Evolutionary conservation across 805 yeast genomes (phyloP), one percentile per base, ranked within the genome.

Genomic region (Starmerella sirachaensis): DNA sequence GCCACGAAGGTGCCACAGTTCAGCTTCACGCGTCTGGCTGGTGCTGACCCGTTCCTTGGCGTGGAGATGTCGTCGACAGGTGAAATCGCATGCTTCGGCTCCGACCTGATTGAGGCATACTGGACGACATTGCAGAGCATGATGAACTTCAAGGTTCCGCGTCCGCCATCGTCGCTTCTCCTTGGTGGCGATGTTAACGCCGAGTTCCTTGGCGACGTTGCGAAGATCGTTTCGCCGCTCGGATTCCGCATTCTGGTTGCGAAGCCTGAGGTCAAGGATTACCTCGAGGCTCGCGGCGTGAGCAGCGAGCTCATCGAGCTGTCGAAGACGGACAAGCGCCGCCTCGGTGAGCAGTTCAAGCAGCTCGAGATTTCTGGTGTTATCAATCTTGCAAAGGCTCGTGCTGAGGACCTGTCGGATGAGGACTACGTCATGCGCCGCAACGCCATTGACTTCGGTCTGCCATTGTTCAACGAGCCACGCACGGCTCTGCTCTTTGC

Each of bases 41-140:
- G 98, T 50, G 99, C 99, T 35, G 99, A 91, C 62, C 99, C 99
- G 47, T 86, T 82, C 71, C 70, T 91, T 57, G 98, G 98, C 48
- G 98, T 91, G 50, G 99, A 91, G 67, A 91, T 91, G 99, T 78
- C 97, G 6, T 86, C 97, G 10, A 91, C 99, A 36, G 99, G 99
- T 62, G 99, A 91, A 66, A 81, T 91, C 58, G 98, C 98, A 21
- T 82, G 95, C 59, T 91, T 91, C 58, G 99, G 99, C 52, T 68
- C 68, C 45, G 78, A 83, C 61, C 60, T 79, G 46, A 53, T 70
- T 40, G 97, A 91, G 63, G 94, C 97, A 24, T 91, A 91, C 72
- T 91, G 97, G 97, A 79, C 96, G 31, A 78, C 97, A 12, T 75
- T 88, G 53, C 96, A 91, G 69, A 73, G 94, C 35, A 85, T 94